Evolutionary conservation across 495 filamentous ascomycete genomes (phyloP), one percentile per base, ranked within the genome.

Genomic region (Neurospora tetraspora): DNA sequence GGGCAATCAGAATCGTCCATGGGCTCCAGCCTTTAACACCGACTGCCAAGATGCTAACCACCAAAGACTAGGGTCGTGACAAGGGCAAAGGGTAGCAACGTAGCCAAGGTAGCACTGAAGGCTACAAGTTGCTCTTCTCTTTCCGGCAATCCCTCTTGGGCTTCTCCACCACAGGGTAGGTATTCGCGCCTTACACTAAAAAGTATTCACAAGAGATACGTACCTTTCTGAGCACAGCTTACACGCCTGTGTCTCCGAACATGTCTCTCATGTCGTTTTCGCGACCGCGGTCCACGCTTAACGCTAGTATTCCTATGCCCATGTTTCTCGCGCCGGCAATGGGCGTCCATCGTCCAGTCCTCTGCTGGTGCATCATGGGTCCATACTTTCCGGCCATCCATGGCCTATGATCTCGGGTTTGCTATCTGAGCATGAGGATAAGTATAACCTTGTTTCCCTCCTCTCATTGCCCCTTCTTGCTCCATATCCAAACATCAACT

Each of bases 361-460:
- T 73, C 74, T 74, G 74, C 71, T 76, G 74, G 47, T 77, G 77
- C 78, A 77, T 76, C 79, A 74, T 80, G 78, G 78, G 78, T 70
- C 79, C 77, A 76, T 74, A 59, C 18, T 73, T 73, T 71, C 78
- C 81, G 81, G 80, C 79, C 79, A 72, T 73, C 78, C 74, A 74
- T 71, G 77, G 78, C 82, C 80, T 81, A 81, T 81, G 76, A 76
- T 77, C 74, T 76, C 71, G 73, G 73, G 53, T 38, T 36, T 65
- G 18, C 73, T 20, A 69, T 74, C 75, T 78, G 71, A 68, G 75
- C 43, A 72, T 71, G 78, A 80, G 79, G 77, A 80, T 79, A 81
- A 81, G 78, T 78, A 77, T 77, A 76, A 69, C 76, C 73, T 73
- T 78, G 72, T 70, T 76, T 73, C 77, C 77, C 75, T 75, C 78